Base-by-base conservation (phyloP, 2,329 filamentous ascomycete species). In the Aspergillus alliaceus region DNA sequence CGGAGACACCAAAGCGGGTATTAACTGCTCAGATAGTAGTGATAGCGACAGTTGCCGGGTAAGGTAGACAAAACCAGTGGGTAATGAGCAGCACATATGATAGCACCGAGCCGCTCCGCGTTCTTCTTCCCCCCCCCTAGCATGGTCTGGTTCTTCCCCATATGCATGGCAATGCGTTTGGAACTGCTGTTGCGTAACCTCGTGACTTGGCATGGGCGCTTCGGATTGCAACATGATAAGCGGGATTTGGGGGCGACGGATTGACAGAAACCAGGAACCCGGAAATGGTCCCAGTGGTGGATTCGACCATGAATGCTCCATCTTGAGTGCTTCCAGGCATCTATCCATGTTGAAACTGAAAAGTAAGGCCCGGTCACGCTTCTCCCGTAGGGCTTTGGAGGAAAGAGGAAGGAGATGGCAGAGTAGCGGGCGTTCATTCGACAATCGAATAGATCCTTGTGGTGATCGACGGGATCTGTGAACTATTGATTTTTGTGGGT, bases 401-500 rank as follows among this genome's bases (percentile, higher is more conserved):
- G 51, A 50, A 56, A 46, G 37, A 49, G 56, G 59, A 55, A 59
- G 49, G 54, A 46, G 27, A 51, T 54, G 51, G 64, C 58, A 63
- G 58, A 66, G 64, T 20, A 6, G 44, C 24, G 25, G 44, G n/a
- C 20, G n/a, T 22, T 32, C 29, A 48, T 63, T 59, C 59, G 42
- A 51, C 46, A 50, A 58, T 52, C 64, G 60, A 59, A 66, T 58
- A 65, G 67, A 70, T 71, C 68, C 69, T 60, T 55, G 66, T 59
- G 57, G 42, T 65, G 71, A 74, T 73, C 71, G 71, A 71, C 71
- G 58, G 64, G 70, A 73, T 73, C 70, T 67, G 68, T 68, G 57
- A 62, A 74, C 71, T 74, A 74, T 74, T 74, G 71, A 67, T 68
- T 65, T 72, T 71, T 69, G 70, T 65, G 61, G 59, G 60, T 51